These are phyloP conservation scores for Solanum pinnatisectum DNA, from an alignment of 257 asterid species.

Conservation along the genomic window DNA sequence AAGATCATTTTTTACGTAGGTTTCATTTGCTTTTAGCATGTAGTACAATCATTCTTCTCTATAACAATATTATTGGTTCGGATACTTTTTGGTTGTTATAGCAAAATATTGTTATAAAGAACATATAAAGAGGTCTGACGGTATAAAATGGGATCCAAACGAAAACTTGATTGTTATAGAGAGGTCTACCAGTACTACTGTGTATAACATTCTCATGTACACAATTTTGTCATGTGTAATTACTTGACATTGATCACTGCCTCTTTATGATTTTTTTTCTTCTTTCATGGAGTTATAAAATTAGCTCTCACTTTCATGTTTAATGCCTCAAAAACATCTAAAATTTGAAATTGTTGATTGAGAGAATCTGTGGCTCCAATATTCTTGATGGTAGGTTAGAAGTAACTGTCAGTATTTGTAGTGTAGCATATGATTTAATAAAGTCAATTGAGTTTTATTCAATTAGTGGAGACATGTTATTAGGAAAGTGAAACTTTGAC, in stretches of 20 bases:
- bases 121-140: not conserved
- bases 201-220: too few species aligned
- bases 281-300: not conserved
- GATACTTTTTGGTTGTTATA: not conserved
- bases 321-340: not conserved
- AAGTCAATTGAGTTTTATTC: not conserved
- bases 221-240: not conserved
- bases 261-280: not conserved
- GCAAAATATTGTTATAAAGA: not conserved
- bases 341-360: not conserved
- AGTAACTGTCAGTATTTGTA: not conserved
- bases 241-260: not conserved
- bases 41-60: not conserved
- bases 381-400: not conserved
- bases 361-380: not conserved
- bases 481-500: not conserved
- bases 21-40: not conserved
- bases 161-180: too few species aligned
- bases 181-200: too few species aligned
- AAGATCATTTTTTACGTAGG: accelerated
- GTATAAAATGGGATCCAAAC: not conserved
- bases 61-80: not conserved
- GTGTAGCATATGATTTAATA: not conserved
- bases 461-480: not conserved
- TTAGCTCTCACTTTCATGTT: not conserved